Percentiles rank a stretch among this genome's conserved stretches.
Evolutionary conservation across 495 filamentous ascomycete species (phyloP).

Genomic region (Penicillium tannophilum): DNA sequence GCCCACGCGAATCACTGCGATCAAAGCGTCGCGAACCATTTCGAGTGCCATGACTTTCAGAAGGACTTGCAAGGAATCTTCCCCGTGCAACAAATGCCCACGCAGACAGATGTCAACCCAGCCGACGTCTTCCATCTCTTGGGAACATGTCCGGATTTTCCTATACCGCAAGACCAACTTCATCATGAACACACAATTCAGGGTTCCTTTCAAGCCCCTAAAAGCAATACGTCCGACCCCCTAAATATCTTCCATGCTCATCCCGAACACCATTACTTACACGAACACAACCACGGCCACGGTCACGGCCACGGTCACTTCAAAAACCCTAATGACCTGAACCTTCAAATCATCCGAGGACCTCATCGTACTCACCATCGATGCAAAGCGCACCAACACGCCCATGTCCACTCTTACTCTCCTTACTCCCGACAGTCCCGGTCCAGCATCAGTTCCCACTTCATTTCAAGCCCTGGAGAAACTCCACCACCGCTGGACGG

Average conservation of each 20-base stretch:
- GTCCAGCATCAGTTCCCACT: constrained; percentile 46
- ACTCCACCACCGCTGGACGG: constrained; percentile 49
- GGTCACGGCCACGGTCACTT: constrained; percentile 22
- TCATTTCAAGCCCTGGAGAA: constrained; percentile 43
- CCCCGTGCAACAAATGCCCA: constrained; percentile 25
- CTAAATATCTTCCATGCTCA: constrained; percentile 38
- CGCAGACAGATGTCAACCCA: constrained; percentile 38
- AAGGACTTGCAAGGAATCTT: constrained; percentile 33
- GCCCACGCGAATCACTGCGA: constrained; percentile 37
- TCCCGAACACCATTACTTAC: constrained; percentile 27
- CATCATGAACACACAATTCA: constrained; percentile 22
- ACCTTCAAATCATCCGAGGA: constrained; percentile 27
- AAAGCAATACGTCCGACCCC: constrained; percentile 20
- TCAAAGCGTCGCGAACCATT: constrained; percentile 35
- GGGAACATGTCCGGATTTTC: constrained; percentile 41
- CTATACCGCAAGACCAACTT: constrained; percentile 33
- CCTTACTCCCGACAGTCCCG: constrained; percentile 47
- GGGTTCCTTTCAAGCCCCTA: constrained; percentile 15
- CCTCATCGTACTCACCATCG: constrained; percentile 44
- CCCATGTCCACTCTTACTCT: constrained; percentile 41
- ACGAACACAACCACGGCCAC: constrained; percentile 10
- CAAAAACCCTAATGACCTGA: constrained; percentile 34
- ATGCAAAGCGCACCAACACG: constrained; percentile 38
- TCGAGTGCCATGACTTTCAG: constrained; percentile 38
- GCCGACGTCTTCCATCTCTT: constrained; percentile 47